A percentile compares a stretch with the other conserved stretches of the same genome.
These are phyloP conservation scores for Fennellomyces sp. DNA, from an alignment of 371 early-diverging fungal species.

Conservation along the genomic window DNA sequence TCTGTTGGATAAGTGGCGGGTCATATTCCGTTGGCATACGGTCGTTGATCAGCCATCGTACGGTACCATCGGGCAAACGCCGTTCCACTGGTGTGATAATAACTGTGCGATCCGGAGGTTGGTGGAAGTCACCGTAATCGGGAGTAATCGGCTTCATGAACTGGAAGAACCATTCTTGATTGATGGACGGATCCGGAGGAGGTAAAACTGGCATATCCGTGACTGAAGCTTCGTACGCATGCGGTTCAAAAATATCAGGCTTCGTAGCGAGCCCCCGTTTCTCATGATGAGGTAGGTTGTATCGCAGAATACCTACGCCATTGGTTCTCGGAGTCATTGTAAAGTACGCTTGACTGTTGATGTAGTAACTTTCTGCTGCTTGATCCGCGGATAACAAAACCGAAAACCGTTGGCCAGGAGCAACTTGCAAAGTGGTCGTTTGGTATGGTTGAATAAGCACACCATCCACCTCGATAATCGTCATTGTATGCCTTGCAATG, in stretches of 20 bases:
- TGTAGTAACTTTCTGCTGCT: too few species aligned
- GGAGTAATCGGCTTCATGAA: constrained; percentile 1
- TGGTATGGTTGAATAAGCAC: constrained; percentile 12
- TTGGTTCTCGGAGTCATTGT: too few species aligned
- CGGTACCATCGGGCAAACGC: constrained; percentile 3
- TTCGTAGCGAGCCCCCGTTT: too few species aligned
- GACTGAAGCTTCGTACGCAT: too few species aligned
- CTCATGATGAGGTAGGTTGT: too few species aligned
- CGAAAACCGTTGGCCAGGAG: constrained; percentile 31
- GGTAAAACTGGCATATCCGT: too few species aligned
- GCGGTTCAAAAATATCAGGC: too few species aligned
- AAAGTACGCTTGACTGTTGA: too few species aligned
- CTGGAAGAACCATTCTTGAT: constrained; percentile 23
- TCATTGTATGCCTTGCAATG: constrained; percentile 46
- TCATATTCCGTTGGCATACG: constrained; percentile 10
- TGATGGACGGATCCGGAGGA: too few species aligned
- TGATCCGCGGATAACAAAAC: too few species aligned
- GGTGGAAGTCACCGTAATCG: neutral
- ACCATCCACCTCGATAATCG: constrained; percentile 53
- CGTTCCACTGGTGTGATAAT: constrained; percentile 13
- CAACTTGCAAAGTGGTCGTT: constrained; percentile 13
- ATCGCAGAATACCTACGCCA: too few species aligned
- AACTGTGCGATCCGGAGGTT: constrained; percentile 16
- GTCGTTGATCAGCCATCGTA: constrained; percentile 19
- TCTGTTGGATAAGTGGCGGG: constrained; percentile 13